Conservation (phyloP, 768 basidiomycete species). For the Lactarius quietus region DNA sequence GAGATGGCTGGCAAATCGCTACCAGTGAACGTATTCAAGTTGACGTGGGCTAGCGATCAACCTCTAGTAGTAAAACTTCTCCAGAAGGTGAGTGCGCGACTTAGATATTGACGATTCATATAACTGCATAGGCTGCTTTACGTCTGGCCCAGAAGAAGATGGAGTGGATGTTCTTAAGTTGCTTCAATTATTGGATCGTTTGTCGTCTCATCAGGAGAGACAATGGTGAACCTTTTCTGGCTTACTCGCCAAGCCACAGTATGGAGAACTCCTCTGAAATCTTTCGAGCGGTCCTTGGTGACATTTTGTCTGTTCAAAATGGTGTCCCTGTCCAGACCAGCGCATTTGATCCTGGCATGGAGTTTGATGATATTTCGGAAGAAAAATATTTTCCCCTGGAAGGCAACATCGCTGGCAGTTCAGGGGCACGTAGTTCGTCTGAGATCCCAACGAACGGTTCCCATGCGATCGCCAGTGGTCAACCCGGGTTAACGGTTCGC, state of each 20-base stretch:
- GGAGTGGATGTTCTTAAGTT: conserved; percentile 1
- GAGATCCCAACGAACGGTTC: not conserved
- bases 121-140: not conserved
- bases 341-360: not conserved
- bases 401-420: not conserved
- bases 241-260: not conserved
- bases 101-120: not conserved
- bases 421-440: not conserved
- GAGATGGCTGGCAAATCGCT: not conserved
- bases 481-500: too few species aligned
- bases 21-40: not conserved
- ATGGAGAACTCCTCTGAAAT: not conserved
- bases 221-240: not conserved
- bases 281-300: not conserved
- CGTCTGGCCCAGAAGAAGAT: not conserved
- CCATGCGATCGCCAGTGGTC: too few species aligned
- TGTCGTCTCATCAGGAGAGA: not conserved
- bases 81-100: not conserved
- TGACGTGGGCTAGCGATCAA: not conserved
- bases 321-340: not conserved
- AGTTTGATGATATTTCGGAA: not conserved
- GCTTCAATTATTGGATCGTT: not conserved
- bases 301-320: not conserved
- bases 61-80: not conserved
- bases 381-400: not conserved